Conservation (phyloP, 352 stramenopile species). For the Globisporangium apiculatum region DNA sequence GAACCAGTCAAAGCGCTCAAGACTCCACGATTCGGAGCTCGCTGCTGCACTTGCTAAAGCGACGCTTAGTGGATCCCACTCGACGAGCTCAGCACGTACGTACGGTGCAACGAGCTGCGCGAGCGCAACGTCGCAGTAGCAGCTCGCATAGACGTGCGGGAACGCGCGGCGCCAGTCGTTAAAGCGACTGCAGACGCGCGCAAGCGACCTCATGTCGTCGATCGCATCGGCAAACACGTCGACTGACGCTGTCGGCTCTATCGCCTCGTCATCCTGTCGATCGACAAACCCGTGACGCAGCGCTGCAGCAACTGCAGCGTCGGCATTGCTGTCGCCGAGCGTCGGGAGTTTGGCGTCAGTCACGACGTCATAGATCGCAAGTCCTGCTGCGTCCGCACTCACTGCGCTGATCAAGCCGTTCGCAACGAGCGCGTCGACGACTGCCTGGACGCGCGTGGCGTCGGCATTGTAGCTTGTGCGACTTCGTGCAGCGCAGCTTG, state of each 20-base stretch:
- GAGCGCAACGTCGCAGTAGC: constrained; percentile 51
- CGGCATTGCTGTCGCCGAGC: neutral
- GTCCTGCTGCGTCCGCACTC: neutral
- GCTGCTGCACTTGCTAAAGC: neutral
- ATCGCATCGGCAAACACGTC: constrained; percentile 59
- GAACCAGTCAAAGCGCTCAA: constrained; percentile 51
- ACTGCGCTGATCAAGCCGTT: neutral
- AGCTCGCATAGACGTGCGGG: constrained; percentile 54
- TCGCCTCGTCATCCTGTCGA: neutral
- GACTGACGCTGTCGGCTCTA: neutral
- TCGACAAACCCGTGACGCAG: constrained; percentile 24
- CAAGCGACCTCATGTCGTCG: constrained; percentile 60
- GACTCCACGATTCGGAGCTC: constrained; percentile 13
- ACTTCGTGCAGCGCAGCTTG: constrained; percentile 10
- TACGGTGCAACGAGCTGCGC: constrained; percentile 59
- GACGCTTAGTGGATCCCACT: constrained; percentile 55
- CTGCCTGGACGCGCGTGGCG: neutral
- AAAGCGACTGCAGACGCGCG: constrained; percentile 51
- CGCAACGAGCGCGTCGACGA: neutral
- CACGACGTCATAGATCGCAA: too few relatives aligned
- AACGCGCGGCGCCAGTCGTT: constrained; percentile 71
- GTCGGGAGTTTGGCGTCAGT: too few relatives aligned
- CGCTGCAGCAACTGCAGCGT: neutral
- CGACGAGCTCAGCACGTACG: constrained; percentile 51
- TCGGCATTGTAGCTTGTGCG: constrained; percentile 10